Base-by-base conservation (phyloP, 78 protist genomes). In the Speleostelium caveatum region DNA sequence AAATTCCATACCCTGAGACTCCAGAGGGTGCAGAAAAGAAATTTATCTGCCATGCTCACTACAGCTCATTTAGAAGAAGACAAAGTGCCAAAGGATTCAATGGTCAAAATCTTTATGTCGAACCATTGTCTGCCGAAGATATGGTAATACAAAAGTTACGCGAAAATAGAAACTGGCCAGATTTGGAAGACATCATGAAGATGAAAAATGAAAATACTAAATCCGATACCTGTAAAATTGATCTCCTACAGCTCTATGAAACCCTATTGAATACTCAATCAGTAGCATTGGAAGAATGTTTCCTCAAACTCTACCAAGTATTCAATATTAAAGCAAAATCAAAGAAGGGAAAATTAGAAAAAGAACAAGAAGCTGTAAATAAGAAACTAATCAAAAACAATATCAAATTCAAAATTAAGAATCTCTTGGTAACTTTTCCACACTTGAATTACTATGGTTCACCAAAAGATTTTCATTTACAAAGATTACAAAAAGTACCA, bases 321-420 rank as follows among this genome's bases (percentile, higher is more conserved):
- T 75, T 75, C 56, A 75, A 75, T 60, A 75, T 75, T 28, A 75
- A 75, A 28, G 85, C 85, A 16, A 75, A 75, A 30, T 33, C 69
- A 21, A 75, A 75, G 30, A 62, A 58, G 51, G 60, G 26, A 30
- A 56, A 53, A 55, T 7, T n/a, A 38, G 30, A 6, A 3, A 17
- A 2, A 35, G 8, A 42, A 39, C 12, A 8, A 5, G 7, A 8
- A 4, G 17, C 63, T 58, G 63, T 17, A 5, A 75, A 75, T 26
- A 75, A 75, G 55, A 75, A 75, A 26, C 17, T 75, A 33, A 60
- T 75, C 17, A 75, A 75, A 19, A 75, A 75, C 16, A 75, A 75
- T 60, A 75, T 75, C 55, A 75, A 75, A 60, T 75, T 75, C 69
- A 75, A 75, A 30, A 75, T 75, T 41, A 75, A 75, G 85, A 75